Conservation (phyloP, 179 eudicot genomes). For the Sideroxylon spinosum region DNA sequence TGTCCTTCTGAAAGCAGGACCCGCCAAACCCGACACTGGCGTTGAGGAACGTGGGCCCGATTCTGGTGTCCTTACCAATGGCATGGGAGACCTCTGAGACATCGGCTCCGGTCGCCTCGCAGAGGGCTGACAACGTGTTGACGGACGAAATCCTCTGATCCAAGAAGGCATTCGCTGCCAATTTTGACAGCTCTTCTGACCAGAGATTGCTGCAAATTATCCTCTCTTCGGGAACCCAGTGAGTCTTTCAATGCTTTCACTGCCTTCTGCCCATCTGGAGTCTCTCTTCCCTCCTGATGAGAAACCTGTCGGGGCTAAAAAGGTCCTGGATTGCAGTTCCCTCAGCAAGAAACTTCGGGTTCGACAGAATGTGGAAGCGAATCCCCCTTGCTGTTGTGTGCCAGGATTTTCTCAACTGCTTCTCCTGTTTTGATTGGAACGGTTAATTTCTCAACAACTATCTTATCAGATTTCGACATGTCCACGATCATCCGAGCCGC, state of each 20-base stretch:
- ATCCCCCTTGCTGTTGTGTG: constrained; percentile 60
- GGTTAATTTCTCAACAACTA: constrained; percentile 59
- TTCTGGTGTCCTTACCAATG: constrained; percentile 53
- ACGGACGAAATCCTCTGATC: constrained; percentile 59
- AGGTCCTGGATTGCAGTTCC: constrained; percentile 59
- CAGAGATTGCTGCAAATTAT: constrained; percentile 54
- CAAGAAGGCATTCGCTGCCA: constrained; percentile 62
- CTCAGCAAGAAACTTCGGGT: constrained; percentile 59
- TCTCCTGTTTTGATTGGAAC: constrained; percentile 63
- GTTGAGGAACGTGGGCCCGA: constrained; percentile 51
- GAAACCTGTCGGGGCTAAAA: constrained; percentile 51
- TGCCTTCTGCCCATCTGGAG: constrained; percentile 46
- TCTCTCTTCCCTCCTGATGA: constrained; percentile 60
- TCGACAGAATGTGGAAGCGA: constrained; percentile 49
- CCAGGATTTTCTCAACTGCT: constrained; percentile 53
- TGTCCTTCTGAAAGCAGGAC: constrained; percentile 59
- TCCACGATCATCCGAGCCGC: constrained; percentile 65
- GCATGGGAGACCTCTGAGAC: constrained; percentile 50
- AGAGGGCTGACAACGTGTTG: constrained; percentile 60
- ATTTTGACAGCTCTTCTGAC: constrained; percentile 67
- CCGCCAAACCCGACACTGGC: constrained; percentile 71
- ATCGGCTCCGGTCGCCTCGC: constrained; percentile 64
- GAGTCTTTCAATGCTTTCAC: constrained; percentile 44
- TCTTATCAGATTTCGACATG: constrained; percentile 45
- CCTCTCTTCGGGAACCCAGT: constrained; percentile 59